Percentiles rank a stretch among this genome's conserved stretches.
Conservation (phyloP, 2,329 filamentous ascomycete species). For the Colletotrichum echinochloae region DNA sequence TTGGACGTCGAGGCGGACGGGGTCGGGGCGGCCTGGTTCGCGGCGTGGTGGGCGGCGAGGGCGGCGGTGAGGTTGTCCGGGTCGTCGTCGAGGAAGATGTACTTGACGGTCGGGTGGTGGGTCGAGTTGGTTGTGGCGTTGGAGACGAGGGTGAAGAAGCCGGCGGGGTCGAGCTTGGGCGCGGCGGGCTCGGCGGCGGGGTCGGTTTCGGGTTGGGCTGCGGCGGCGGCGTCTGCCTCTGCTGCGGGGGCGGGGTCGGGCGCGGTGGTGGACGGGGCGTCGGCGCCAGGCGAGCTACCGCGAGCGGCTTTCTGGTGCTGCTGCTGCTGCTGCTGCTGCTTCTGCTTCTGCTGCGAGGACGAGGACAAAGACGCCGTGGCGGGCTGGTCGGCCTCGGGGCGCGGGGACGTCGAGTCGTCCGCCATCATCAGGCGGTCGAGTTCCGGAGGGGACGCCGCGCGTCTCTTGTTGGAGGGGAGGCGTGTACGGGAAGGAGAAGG, state of each 20-base stretch:
- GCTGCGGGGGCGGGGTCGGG: not conserved
- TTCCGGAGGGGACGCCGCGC: slow-evolving; percentile 9
- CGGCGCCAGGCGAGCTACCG: not conserved
- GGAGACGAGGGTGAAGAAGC: slow-evolving; percentile 83
- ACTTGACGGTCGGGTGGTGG: slow-evolving; percentile 88
- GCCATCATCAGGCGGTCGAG: slow-evolving; percentile 35
- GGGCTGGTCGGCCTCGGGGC: slow-evolving; percentile 21
- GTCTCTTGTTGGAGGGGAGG: not conserved
- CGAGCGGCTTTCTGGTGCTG: slow-evolving; percentile 17
- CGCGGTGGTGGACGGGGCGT: not conserved
- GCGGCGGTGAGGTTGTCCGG: slow-evolving; percentile 79
- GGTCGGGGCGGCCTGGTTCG: slow-evolving; percentile 39
- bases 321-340: too few relatives aligned
- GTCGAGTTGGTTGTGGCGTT: slow-evolving; percentile 80
- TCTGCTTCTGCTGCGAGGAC: too few relatives aligned
- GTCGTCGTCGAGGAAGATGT: slow-evolving; percentile 94
- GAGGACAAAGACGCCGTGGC: slow-evolving; percentile 14
- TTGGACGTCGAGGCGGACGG: slow-evolving; percentile 46
- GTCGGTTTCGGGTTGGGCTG: not conserved
- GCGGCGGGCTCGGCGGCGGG: slow-evolving; percentile 2
- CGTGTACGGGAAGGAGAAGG: not conserved
- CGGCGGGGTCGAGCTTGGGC: slow-evolving; percentile 38
- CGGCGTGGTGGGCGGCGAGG: slow-evolving; percentile 54
- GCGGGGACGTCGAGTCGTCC: slow-evolving; percentile 29
- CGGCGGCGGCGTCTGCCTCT: not conserved